Evolutionary conservation across 2,329 filamentous ascomycete species (phyloP), one percentile per base, ranked within the genome.

Genomic region (Clarireedia monteithiana): DNA sequence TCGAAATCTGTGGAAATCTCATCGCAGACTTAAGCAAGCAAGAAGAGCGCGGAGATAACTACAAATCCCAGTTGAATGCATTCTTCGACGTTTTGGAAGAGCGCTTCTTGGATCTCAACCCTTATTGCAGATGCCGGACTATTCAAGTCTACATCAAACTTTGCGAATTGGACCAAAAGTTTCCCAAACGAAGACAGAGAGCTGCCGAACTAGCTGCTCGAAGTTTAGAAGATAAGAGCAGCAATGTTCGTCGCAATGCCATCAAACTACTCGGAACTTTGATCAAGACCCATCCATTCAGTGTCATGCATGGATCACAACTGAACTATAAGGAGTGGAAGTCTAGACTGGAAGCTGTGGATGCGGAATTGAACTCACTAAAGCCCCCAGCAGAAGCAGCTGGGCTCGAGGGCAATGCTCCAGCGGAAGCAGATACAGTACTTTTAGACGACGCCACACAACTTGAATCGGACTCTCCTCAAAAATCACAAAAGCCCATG

Each of bases 51-150:
- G 89, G 86, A 65, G 92, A 97, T 64, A 94, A 94, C 69, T 86
- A 92, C 75, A 95, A 96, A 71, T 90, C 88, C 0, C 94, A 99
- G 69, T 87, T 99, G 59, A 94, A 95, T 63, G 91, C 91, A 20
- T 99, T 97, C 69, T 97, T 97, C 66, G 92, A 97, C 66, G 91
- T 97, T 0, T 77, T 99, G 2, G 91, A 99, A 69, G 92, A 97
- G 73, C 85, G 94, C 12, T 99, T 99, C 72, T 78, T 97, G 50
- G 94, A 99, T 66, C 83, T 96, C 67, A 99, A 97, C 71, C 95
- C 94, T 0, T 99, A 97, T 73, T 96, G 91, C 69, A 83, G 94
- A 66, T 95, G 88, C 72, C 82, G 92, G 64, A 85, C 90, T 2
- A 89, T 99, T 58, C 94, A 99, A 68, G 94, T 97, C 3, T 96